Base-by-base conservation (phyloP, 106 monocot species). In the Posidonia australis region DNA sequence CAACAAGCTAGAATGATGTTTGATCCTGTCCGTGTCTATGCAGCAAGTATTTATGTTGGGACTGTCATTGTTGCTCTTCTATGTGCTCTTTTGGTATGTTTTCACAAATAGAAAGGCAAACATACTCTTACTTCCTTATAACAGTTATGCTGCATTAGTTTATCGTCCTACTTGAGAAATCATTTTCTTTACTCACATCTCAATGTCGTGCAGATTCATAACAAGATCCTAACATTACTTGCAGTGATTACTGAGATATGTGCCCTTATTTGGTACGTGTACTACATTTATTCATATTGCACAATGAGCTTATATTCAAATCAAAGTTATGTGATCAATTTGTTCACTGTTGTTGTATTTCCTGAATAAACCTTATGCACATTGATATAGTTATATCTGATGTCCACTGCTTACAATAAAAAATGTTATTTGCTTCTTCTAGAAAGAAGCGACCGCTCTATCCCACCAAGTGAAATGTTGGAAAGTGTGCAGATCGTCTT, bases 1-100 rank as follows among this genome's bases (percentile, higher is more conserved):
- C 82, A 81, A 71, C 96, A 98, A 70, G 59, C 74, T 44, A 91
- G 82, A 65, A 84, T 98, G 90, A 98, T 98, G 90, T 60, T 85
- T 81, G 96, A 98, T 83, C 80, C 84, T 67, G 83, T 87, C 52
- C 90, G 96, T 10, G 51, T 98, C 46, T 83, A 81, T 83, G 87
- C 96, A 41, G 81, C 87, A 58, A 69, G 60, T 66, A 71, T 98
- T 70, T 98, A 85, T 61, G 24, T 81, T 68, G 85, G 82, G 25
- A 72, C 78, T 79, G 80, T 98, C 52, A 20, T 84, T 67, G 60
- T 87, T 73, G 86, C 96, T 24, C 96, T 98, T 68, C 26, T 90
- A 17, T 85, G 78, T 77, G 90, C 96, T 73, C 82, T 98, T 75
- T 72, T 49, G 76, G 96, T 87, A 74, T 52, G 69, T 71, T 66